These are phyloP conservation scores for Phytopythium boreale DNA, from an alignment of 352 stramenopile genomes.

Conservation along the genomic window DNA sequence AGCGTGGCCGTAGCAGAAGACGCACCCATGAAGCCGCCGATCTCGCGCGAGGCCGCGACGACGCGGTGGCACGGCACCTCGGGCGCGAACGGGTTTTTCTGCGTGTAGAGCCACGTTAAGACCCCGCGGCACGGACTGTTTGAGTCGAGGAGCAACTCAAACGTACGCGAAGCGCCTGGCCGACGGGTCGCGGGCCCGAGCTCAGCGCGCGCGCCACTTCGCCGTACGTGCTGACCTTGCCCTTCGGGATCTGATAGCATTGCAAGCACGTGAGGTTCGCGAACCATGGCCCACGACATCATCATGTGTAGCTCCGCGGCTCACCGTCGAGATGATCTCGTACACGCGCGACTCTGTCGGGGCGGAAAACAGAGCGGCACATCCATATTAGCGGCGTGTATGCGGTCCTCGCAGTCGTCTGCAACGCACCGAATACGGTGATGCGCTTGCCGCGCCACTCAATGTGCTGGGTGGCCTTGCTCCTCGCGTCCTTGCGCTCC, in stretches of 20 bases:
- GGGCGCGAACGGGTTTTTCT: slow-evolving; percentile 84
- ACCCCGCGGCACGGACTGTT: too few species aligned
- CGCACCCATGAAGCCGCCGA: slow-evolving; percentile 74
- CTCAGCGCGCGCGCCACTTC: slow-evolving; percentile 53
- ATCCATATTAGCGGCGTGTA: background rate
- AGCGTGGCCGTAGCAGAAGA: background rate
- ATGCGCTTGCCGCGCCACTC: slow-evolving; percentile 71
- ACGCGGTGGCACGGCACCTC: slow-evolving; percentile 78
- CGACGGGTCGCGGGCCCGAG: slow-evolving; percentile 69
- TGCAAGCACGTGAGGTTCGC: too few species aligned
- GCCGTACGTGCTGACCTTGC: slow-evolving; percentile 82
- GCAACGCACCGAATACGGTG: slow-evolving; percentile 54
- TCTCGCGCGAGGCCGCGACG: slow-evolving; percentile 60
- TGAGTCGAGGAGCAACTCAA: background rate
- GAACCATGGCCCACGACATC: background rate
- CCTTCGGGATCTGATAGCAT: slow-evolving; percentile 54
- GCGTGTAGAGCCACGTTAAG: background rate
- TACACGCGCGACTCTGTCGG: slow-evolving; percentile 71
- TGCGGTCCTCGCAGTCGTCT: too few species aligned
- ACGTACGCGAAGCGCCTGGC: slow-evolving; percentile 66
- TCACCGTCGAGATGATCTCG: slow-evolving; percentile 73
- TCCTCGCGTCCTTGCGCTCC: slow-evolving; percentile 12
- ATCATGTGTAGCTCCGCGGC: background rate
- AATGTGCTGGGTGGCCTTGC: slow-evolving; percentile 48
- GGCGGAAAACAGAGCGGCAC: background rate